phyloP scores from a whole-genome alignment of 2,329 filamentous ascomycete species.

The Paracoccidioides lutzii region DNA sequence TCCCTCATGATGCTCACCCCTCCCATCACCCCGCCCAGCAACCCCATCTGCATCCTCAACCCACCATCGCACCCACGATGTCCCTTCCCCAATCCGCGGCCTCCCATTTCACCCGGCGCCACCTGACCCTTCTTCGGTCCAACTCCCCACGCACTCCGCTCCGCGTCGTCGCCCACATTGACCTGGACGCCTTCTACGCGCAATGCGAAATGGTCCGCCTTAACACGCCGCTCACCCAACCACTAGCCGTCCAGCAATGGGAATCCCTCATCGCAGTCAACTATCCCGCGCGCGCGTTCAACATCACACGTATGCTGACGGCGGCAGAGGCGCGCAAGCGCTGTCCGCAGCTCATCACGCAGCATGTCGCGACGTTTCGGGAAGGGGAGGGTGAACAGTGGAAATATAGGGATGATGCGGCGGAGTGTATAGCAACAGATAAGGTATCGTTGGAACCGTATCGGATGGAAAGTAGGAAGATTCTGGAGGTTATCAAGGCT shows the following conservation, averaged over 20 bases:
- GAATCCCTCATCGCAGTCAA: constrained; percentile 92
- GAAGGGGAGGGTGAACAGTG: constrained; percentile 75
- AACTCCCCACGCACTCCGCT: constrained; percentile 63
- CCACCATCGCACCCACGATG: background rate
- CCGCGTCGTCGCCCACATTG: constrained; percentile 78
- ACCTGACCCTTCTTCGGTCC: constrained; percentile 62
- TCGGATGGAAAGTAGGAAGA: constrained; percentile 68
- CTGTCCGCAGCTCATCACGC: constrained; percentile 70
- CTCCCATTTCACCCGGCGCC: constrained; percentile 60
- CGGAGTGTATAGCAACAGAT: constrained; percentile 66
- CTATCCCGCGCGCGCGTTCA: constrained; percentile 73
- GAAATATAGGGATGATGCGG: constrained; percentile 77
- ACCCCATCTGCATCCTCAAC: background rate
- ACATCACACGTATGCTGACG: constrained; percentile 66
- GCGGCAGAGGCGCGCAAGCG: constrained; percentile 71
- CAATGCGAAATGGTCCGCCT: constrained; percentile 92
- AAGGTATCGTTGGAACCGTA: constrained; percentile 95
- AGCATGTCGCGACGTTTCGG: constrained; percentile 91
- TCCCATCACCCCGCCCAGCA: background rate
- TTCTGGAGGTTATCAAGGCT: constrained; percentile 66
- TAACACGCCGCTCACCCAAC: constrained; percentile 57
- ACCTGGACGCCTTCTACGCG: constrained; percentile 94
- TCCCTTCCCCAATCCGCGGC: background rate
- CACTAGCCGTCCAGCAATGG: constrained; percentile 91
- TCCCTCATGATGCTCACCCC: background rate